Percentiles rank a stretch among this genome's conserved stretches.
These are phyloP conservation scores for Picea sitchensis DNA, from an alignment of 75 land plant species.

Conservation along the genomic window DNA sequence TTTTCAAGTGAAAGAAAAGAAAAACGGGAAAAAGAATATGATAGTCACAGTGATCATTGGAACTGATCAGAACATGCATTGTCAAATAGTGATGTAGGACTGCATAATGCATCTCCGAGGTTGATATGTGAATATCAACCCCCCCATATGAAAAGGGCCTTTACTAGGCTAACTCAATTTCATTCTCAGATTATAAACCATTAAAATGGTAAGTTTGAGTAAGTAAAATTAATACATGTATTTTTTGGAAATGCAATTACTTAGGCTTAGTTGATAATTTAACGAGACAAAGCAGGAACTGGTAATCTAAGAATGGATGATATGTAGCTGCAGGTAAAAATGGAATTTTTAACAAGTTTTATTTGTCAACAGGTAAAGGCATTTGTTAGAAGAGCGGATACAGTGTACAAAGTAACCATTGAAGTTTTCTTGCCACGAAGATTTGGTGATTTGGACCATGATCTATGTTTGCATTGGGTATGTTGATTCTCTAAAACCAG, in stretches of 20 bases:
- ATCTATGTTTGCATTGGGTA: slow-evolving; percentile 9
- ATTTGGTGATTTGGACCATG: slow-evolving; percentile 4
- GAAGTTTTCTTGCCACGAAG: slow-evolving; percentile 5
- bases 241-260: too few species aligned
- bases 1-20: too few species aligned
- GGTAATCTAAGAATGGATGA: not conserved
- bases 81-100: not conserved
- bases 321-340: not conserved
- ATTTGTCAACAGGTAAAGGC: slow-evolving; percentile 10
- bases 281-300: too few species aligned
- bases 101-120: not conserved
- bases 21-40: too few species aligned
- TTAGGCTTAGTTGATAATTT: too few species aligned
- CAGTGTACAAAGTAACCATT: slow-evolving; percentile 7
- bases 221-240: not conserved
- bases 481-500: slow-evolving; percentile 4
- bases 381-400: slow-evolving; percentile 5
- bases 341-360: not conserved
- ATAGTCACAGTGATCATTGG: not conserved
- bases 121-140: not conserved
- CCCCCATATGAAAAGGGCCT: not conserved
- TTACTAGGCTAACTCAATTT: not conserved
- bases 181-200: not conserved
- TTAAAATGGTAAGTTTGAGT: not conserved
- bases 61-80: not conserved